These are phyloP conservation scores for Sphaerobolus stellatus DNA, from an alignment of 1,284 basidiomycete species.

Conservation along the genomic window DNA sequence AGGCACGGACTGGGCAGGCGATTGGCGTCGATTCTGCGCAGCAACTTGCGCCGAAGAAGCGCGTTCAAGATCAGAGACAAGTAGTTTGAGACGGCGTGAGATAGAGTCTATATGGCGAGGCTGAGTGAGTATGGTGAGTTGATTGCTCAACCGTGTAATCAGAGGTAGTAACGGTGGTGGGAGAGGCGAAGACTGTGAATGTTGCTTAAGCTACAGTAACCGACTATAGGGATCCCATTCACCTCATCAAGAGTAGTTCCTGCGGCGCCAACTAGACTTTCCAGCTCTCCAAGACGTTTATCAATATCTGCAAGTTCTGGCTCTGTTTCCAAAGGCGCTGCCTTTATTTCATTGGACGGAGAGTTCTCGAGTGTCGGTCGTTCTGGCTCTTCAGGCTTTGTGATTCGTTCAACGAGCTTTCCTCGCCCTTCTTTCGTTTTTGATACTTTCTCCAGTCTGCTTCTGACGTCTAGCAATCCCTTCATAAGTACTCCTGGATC, in stretches of 20 bases:
- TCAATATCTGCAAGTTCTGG: slow-evolving; percentile 67
- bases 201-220: slow-evolving; percentile 3
- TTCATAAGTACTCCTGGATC: slow-evolving; percentile 75
- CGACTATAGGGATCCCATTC: slow-evolving; percentile 18
- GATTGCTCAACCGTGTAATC: slow-evolving; percentile 79
- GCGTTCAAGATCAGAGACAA: slow-evolving; percentile 91
- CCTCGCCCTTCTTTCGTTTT: slow-evolving; percentile 65
- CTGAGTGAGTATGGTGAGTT: slow-evolving; percentile 87
- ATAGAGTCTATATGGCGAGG: slow-evolving; percentile 97
- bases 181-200: slow-evolving; percentile 57
- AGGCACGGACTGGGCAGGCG: slow-evolving; percentile 31
- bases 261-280: slow-evolving; percentile 76
- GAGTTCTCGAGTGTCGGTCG: no score
- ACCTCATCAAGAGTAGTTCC: slow-evolving; percentile 74
- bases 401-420: slow-evolving; percentile 59
- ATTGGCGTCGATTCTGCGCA: slow-evolving; percentile 33
- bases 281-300: slow-evolving; percentile 74
- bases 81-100: slow-evolving; percentile 88
- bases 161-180: slow-evolving; percentile 82
- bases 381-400: slow-evolving; percentile 40
- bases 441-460: slow-evolving; percentile 63
- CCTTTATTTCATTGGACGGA: slow-evolving; percentile 20
- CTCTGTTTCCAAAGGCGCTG: slow-evolving; percentile 15
- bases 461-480: slow-evolving; percentile 70
- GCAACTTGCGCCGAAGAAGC: slow-evolving; percentile 50